A percentile compares a stretch with the other conserved stretches of the same genome.
These are phyloP conservation scores for Hypoxylon rubiginosum DNA, from an alignment of 2,329 filamentous ascomycete genomes.

Conservation along the genomic window DNA sequence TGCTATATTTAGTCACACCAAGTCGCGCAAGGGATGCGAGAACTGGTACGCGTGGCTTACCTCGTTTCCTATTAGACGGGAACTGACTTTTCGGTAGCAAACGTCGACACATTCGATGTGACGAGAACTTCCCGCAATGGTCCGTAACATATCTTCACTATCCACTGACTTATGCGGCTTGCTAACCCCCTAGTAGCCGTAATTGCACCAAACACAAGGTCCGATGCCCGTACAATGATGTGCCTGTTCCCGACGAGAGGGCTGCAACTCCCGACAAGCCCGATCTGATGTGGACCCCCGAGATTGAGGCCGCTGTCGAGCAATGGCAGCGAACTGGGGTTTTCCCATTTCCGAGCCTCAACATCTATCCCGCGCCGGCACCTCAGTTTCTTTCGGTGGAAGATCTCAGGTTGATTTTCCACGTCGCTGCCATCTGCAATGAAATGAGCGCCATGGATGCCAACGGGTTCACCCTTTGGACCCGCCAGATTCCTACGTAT, in stretches of 20 bases:
- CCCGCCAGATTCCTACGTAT: slow-evolving; percentile 91
- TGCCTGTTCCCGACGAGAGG: slow-evolving; percentile 75
- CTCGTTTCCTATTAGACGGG: background rate
- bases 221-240: slow-evolving; percentile 97
- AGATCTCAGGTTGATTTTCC: slow-evolving; percentile 90
- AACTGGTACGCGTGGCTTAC: slow-evolving; percentile 72
- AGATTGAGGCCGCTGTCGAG: slow-evolving; percentile 84
- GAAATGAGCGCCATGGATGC: slow-evolving; percentile 83
- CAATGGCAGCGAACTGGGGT: slow-evolving; percentile 86
- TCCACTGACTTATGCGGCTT: slow-evolving; percentile 9
- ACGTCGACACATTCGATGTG: slow-evolving; percentile 95
- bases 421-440: slow-evolving; percentile 87
- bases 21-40: slow-evolving; percentile 98
- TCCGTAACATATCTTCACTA: slow-evolving; percentile 60
- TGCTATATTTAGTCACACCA: slow-evolving; percentile 82
- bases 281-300: slow-evolving; percentile 86
- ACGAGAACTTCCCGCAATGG: slow-evolving; percentile 98
- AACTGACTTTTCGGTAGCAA: slow-evolving; percentile 67
- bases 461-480: slow-evolving; percentile 91
- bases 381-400: slow-evolving; percentile 80
- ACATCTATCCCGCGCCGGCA: slow-evolving; percentile 80
- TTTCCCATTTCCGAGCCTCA: slow-evolving; percentile 87
- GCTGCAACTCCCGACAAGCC: slow-evolving; percentile 72
- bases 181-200: slow-evolving; percentile 69
- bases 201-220: slow-evolving; percentile 99